Evolutionary conservation across 1,284 basidiomycete genomes (phyloP), one percentile per base, ranked within the genome.

Genomic region (Caloboletus inedulis): DNA sequence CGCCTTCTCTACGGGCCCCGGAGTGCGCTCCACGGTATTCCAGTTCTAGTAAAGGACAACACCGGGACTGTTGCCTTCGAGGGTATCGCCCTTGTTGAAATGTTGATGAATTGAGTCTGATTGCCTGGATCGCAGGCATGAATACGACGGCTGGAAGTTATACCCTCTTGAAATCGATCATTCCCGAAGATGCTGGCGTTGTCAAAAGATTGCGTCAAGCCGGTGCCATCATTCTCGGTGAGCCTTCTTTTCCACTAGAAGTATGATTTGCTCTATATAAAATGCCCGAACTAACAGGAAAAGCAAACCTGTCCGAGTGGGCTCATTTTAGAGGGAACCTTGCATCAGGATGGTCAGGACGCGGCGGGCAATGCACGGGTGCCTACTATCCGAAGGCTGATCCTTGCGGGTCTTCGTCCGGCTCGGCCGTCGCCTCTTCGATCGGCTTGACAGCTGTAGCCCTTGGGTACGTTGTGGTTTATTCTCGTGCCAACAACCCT

Each of bases 11-110:
- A 61, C 0, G 80, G 82, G 1, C 70, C 72, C 7, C 73, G 84
- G 10, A 75, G 84, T n/a, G 60, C 68, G 1, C 65, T 89, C 37
- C 85, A 89, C 59, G 87, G 87, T 0, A 86, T 89, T 29, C 87
- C 87, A 0, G 73, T 89, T 39, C 68, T 88, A 3, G 60, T 89
- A 49, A 89, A 89, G 68, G 85, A 87, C 62, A 87, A 86, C 59
- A 85, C 86, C 31, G 84, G 77, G 0, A 86, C 84, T 0, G 56
- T 78, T 25, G 69, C 75, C 5, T 73, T 72, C 12, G 83, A 84
- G 66, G 81, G 81, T 78, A 50, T 36, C 49, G 34, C 13, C 14
- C 1, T 13, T n/a, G 23, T 23, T 4, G 14, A 21, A 23, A 21
- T 27, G 21, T 45, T 21, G n/a, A n/a, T 21, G n/a, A 31, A 31